Base-by-base conservation (phyloP, 371 early-diverging fungal species). In the Mortierella sp. region DNA sequence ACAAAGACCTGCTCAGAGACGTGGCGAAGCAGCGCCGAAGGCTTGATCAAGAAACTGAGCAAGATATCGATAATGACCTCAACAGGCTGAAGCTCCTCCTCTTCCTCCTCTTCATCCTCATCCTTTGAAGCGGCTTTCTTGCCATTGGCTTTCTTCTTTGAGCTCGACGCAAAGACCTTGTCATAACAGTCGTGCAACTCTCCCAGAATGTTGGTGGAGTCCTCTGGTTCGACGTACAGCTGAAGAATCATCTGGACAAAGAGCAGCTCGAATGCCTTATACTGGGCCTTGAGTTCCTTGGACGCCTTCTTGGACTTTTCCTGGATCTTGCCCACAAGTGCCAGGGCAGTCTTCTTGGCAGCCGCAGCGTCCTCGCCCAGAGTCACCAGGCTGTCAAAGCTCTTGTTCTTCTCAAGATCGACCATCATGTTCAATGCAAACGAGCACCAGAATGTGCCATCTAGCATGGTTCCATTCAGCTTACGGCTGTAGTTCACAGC, bases 11-110 rank as follows among this genome's bases (percentile, higher is more conserved):
- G 88, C 58, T 92, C 90, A 34, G 94, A 87, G 50, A 95, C 79
- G 28, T 84, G 84, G 46, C 95, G 87, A 55, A 95, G 82, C 17
- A 92, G 72, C 50, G 87, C 85, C 19, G 94, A 94, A n/a, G 91
- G 89, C 68, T 90, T 92, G 53, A 94, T 89, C 82, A 98, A 79
- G 82, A 97, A 91, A 70, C 92, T 88, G 66, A 98, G 81, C 59
- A 97, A 81, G 34, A 95, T 90, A 83, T 97, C 98, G 6, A 95
- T 85, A 64, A 97, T 84, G 31, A 97, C 97, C 64, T 97, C 97
- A 34, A 93, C 86, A 4, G 97, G 94, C 50, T 90, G 83, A 14
- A 86, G 91, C 57, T 34, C 37, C 37, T 34, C 37, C 37, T 34
- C 37, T 2, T 89, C 89, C 24, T 86, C 87, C 17, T 88, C 87